A percentile compares a stretch with the other conserved stretches of the same genome.
Evolutionary conservation across 1,284 basidiomycete genomes (phyloP).

Genomic region (Vanrija sp.): DNA sequence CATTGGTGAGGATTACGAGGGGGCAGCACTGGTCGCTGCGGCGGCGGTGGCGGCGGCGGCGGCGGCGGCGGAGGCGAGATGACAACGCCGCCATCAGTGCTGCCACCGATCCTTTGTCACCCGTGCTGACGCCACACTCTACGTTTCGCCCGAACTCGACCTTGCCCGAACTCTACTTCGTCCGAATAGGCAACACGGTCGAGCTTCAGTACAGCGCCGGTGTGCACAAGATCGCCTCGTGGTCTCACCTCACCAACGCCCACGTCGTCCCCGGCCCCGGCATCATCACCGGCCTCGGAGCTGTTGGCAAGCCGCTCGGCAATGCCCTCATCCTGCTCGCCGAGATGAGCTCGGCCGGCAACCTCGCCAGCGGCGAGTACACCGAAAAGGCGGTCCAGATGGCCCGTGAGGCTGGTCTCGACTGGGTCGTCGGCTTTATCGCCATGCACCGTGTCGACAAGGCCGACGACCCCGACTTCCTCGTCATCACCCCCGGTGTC

Average conservation of each 20-base stretch:
- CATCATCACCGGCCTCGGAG: constrained; percentile 80
- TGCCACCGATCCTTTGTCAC: no score
- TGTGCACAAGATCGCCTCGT: constrained; percentile 87
- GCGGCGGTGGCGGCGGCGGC: background rate
- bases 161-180: background rate
- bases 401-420: constrained; percentile 66
- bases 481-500: constrained; percentile 91
- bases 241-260: constrained; percentile 97
- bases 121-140: background rate
- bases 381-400: constrained; percentile 80
- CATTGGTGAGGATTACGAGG: constrained; percentile 65
- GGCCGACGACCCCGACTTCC: constrained; percentile 64
- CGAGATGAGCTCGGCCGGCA: constrained; percentile 92
- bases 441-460: constrained; percentile 77
- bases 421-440: constrained; percentile 95
- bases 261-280: constrained; percentile 93
- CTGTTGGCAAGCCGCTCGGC: constrained; percentile 76
- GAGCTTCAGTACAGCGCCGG: constrained; percentile 91
- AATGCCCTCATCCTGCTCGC: constrained; percentile 88
- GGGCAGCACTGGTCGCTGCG: background rate
- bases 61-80: background rate
- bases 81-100: background rate
- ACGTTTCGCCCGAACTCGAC: background rate
- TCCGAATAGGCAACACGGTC: constrained; percentile 84
- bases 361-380: constrained; percentile 79